These are phyloP conservation scores for Backusella luteola DNA, from an alignment of 192 early-diverging fungal species.

Conservation along the genomic window DNA sequence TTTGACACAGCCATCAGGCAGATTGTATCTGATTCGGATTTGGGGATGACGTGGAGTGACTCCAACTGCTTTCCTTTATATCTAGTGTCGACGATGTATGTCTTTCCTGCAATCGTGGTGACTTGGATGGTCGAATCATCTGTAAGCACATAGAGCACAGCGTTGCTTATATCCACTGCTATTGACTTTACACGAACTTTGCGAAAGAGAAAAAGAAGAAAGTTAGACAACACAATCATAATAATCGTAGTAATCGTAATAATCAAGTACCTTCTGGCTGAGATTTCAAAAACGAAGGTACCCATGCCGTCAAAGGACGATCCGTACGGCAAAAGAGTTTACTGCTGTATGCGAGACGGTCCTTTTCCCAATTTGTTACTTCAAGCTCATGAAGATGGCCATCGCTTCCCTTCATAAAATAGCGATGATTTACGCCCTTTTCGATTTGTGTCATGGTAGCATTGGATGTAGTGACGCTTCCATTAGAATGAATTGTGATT, in stretches of 20 bases:
- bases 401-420: constrained; percentile 5
- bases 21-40: not conserved
- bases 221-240: not conserved
- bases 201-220: not conserved
- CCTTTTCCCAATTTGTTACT: not conserved
- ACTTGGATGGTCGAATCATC: not conserved
- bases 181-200: constrained; percentile 7
- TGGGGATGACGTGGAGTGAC: not conserved
- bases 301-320: not conserved
- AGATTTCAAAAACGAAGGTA: not conserved
- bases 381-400: constrained; percentile 8
- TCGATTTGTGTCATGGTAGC: not conserved
- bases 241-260: not conserved
- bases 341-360: not conserved
- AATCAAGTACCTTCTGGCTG: constrained; percentile 1
- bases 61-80: not conserved
- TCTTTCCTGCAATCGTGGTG: not conserved
- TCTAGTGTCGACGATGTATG: not conserved
- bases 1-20: constrained; percentile 4
- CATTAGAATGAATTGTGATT: not conserved
- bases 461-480: not conserved
- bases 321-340: not conserved
- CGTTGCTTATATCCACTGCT: not conserved
- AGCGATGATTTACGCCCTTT: not conserved
- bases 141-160: not conserved